Conservation (phyloP, 306 rosid species). For the Pterocarpus macrocarpus region DNA sequence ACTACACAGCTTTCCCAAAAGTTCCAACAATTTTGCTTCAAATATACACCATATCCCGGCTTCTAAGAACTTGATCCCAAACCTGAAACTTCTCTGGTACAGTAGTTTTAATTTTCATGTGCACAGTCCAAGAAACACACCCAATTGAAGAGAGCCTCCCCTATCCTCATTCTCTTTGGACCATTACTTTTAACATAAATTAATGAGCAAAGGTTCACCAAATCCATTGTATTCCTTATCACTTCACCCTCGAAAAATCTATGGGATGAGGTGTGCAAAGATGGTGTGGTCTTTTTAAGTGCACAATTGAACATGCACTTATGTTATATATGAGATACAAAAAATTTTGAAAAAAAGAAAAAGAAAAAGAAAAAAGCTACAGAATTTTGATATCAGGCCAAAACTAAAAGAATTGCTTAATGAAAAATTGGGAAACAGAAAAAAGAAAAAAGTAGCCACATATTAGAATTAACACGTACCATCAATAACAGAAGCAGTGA, state of each 20-base stretch:
- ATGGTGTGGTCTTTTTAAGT: not conserved
- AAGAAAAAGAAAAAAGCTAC: not conserved
- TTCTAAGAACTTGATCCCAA: constrained; percentile 13
- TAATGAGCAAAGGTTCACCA: not conserved
- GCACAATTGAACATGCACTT: not conserved
- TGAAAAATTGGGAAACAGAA: not conserved
- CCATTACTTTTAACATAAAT: constrained; percentile 3
- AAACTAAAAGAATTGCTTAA: constrained; percentile 10
- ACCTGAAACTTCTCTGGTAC: constrained; percentile 9
- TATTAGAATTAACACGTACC: constrained; percentile 60
- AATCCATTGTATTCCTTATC: constrained; percentile 2
- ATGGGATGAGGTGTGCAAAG: not conserved
- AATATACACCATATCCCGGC: not conserved
- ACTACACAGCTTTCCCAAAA: too few species aligned
- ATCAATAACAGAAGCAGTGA: constrained; percentile 41
- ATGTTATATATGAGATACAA: not conserved
- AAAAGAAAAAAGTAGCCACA: not conserved
- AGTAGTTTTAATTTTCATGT: not conserved
- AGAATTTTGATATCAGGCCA: not conserved
- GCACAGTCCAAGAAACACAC: constrained; percentile 4
- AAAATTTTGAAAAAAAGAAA: too few species aligned
- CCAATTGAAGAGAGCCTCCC: not conserved
- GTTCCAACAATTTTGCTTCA: too few species aligned
- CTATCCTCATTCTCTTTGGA: constrained; percentile 1
- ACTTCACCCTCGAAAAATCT: not conserved